Base-by-base conservation (phyloP, 2,329 filamentous ascomycete species). In the Leptographium lundbergii region DNA sequence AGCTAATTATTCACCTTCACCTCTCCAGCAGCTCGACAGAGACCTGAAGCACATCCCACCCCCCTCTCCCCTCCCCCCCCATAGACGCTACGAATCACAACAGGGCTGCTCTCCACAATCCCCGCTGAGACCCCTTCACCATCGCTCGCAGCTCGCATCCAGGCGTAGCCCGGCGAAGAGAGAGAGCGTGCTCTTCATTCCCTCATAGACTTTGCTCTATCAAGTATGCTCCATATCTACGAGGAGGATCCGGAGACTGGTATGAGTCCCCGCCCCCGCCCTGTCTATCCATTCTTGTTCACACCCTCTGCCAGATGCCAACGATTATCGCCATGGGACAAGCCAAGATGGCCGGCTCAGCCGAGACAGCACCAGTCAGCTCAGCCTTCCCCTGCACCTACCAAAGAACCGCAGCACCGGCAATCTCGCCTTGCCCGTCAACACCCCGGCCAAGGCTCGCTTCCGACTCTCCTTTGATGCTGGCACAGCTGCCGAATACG, bases 381-480 rank as follows among this genome's bases (percentile, higher is more conserved):
- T 79, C 62, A 66, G 73, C 58, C 71, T 75, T 50, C 70, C 76
- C 54, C 69, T 81, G 60, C 75, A 77, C 61, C 73, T 86, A 59
- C 81, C 82, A 60, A 86, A 85, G 71, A 86, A 85, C 69, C 76
- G 80, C 66, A 85, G 82, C 69, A 85, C 82, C n/a, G 78, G 81
- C 57, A 85, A 85, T 67, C 75, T 86, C 61, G 72, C 75, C 60
- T 69, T 78, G 63, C 69, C 74, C 63, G 69, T 70, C 63, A 77
- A 81, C 61, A 71, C 67, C n/a, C 72, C 80, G 56, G 82, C 85
- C 64, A 82, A 79, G 63, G 77, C 79, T 64, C 77, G 82, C 73
- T 78, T 84, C 69, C 85, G 87, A 62, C 85, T 89, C 73, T 92
- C 89, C 56, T 85, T 91, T 68, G 90, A 94, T 71, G 84, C 83